These are phyloP conservation scores for Lenzites betulinus DNA, from an alignment of 768 basidiomycete genomes.

Conservation along the genomic window DNA sequence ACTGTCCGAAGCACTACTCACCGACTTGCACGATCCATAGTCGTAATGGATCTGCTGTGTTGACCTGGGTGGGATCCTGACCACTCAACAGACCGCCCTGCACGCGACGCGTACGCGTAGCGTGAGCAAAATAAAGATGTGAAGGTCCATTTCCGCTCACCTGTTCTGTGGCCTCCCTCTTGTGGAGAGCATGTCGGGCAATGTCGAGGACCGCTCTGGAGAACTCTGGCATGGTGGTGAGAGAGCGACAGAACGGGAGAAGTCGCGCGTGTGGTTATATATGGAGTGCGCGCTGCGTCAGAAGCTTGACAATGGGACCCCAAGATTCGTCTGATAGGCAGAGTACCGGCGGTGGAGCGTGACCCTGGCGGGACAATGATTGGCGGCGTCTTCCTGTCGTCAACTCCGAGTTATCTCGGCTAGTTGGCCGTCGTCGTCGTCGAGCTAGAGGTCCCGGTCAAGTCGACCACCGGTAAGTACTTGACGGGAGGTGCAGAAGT, in stretches of 20 bases:
- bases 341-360: conserved; percentile 1
- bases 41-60: conserved; percentile 66
- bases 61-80: conserved; percentile 68
- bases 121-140: background rate
- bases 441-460: too few species aligned
- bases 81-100: conserved; percentile 80
- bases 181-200: conserved; percentile 2
- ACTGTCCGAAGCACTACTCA: conserved; percentile 33
- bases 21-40: conserved; percentile 82
- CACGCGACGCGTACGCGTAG: background rate
- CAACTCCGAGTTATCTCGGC: background rate
- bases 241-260: background rate
- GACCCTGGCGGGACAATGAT: background rate
- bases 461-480: too few species aligned
- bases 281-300: background rate
- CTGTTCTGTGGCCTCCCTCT: conserved; percentile 15
- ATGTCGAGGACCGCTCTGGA: conserved; percentile 13
- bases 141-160: background rate
- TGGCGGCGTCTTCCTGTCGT: background rate
- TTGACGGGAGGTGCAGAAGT: too few species aligned
- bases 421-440: background rate
- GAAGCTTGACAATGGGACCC: background rate
- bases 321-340: conserved; percentile 15
- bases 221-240: conserved; percentile 12
- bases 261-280: background rate